Conservation (phyloP, 768 basidiomycete species). For the Cyclocybe aegerita region DNA sequence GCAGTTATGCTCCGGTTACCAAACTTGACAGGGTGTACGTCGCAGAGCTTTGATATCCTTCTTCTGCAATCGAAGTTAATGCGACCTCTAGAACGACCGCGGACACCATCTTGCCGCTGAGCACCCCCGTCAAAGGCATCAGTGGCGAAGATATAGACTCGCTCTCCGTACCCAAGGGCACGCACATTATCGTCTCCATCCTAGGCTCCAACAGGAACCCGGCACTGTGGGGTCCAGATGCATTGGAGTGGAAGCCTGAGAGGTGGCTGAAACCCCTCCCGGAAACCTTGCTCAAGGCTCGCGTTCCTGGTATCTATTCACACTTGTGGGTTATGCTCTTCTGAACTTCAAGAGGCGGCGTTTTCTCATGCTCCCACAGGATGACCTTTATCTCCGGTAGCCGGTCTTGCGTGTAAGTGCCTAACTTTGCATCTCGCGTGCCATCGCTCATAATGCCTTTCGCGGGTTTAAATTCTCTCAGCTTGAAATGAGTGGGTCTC, state of each 20-base stretch:
- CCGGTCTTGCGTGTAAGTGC: conserved; percentile 3
- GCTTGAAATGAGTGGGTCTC: conserved; percentile 45
- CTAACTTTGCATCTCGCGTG: too few species aligned
- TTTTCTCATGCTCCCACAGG: neutral
- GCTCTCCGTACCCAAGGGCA: conserved; percentile 34
- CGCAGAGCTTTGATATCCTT: neutral
- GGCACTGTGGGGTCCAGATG: conserved; percentile 45
- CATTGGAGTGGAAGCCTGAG: conserved; percentile 48
- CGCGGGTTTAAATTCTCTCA: conserved; percentile 55
- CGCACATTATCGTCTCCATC: conserved; percentile 36
- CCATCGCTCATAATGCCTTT: conserved; percentile 18
- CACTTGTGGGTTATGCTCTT: conserved; percentile 30
- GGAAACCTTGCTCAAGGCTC: conserved; percentile 30
- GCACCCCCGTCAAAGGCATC: conserved; percentile 31
- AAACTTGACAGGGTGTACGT: conserved; percentile 12
- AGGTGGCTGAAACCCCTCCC: conserved; percentile 45
- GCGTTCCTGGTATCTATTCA: conserved; percentile 44
- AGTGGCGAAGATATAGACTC: conserved; percentile 36
- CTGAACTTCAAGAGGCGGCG: neutral
- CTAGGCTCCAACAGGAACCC: conserved; percentile 35
- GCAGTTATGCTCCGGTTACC: conserved; percentile 21
- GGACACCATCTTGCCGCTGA: conserved; percentile 42
- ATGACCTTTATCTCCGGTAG: conserved; percentile 21
- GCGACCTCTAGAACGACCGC: conserved; percentile 16
- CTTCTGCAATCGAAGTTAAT: too few species aligned